Evolutionary conservation across 257 asterid species (phyloP).

Genomic region (Salvia miltiorrhiza): DNA sequence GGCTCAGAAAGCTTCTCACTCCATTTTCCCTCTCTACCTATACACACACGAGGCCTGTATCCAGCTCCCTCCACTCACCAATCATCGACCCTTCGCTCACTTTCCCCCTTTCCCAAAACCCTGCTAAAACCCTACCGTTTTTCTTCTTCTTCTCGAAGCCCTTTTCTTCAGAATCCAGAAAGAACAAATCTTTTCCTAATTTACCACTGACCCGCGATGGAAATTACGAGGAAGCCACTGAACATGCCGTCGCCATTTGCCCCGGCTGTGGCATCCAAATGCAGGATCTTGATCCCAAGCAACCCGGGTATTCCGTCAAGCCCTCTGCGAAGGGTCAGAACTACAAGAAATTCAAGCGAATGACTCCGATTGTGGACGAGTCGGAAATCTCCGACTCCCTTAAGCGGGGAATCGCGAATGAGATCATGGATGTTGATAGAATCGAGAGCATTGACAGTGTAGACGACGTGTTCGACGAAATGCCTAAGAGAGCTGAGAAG

Average conservation of each 20-base stretch:
- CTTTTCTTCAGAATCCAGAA: conserved; percentile 39
- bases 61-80: conserved; percentile 17
- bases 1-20: conserved; percentile 45
- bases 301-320: conserved; percentile 54
- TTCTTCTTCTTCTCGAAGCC: conserved; percentile 31
- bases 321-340: conserved; percentile 41
- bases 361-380: conserved; percentile 53
- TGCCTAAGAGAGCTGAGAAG: conserved; percentile 17
- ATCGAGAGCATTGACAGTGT: conserved; percentile 16
- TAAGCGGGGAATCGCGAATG: conserved; percentile 55
- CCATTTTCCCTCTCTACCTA: conserved; percentile 33
- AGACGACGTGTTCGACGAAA: conserved; percentile 30
- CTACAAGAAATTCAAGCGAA: conserved; percentile 49
- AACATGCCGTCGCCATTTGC: conserved; percentile 43
- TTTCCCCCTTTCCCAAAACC: conserved; percentile 38
- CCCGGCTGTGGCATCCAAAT: conserved; percentile 83
- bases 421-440: conserved; percentile 34
- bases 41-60: conserved; percentile 27
- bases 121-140: conserved; percentile 47
- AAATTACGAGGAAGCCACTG: conserved; percentile 59
- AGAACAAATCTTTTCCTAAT: conserved; percentile 19
- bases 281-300: conserved; percentile 70
- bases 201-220: conserved; percentile 63
- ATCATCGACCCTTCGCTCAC: conserved; percentile 15
- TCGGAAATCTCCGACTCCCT: conserved; percentile 56